phyloP scores from a whole-genome alignment of 805 yeast species.

The Saturnispora saitoi region DNA sequence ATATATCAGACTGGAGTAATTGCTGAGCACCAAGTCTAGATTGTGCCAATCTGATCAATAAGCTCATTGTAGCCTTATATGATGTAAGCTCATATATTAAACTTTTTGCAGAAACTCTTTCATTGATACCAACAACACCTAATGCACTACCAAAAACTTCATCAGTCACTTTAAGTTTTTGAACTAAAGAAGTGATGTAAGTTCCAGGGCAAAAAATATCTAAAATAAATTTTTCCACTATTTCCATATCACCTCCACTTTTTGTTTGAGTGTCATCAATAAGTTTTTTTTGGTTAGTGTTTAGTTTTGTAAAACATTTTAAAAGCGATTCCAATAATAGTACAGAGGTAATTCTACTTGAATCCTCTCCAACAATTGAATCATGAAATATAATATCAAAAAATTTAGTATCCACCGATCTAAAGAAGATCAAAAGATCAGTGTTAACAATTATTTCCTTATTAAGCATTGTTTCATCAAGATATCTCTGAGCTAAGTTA shows the following conservation, averaged over 20 bases:
- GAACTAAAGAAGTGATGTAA: constrained; percentile 53
- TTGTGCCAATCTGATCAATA: constrained; percentile 68
- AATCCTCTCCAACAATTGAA: constrained; percentile 70
- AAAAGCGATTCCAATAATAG: constrained; percentile 50
- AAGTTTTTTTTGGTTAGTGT: not conserved
- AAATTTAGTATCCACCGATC: constrained; percentile 50
- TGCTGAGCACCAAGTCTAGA: constrained; percentile 70
- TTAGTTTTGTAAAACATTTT: constrained; percentile 35
- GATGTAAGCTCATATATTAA: constrained; percentile 69
- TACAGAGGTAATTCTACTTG: constrained; percentile 65
- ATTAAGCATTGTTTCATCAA: constrained; percentile 41
- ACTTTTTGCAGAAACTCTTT: constrained; percentile 38
- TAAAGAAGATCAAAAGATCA: constrained; percentile 46
- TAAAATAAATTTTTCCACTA: constrained; percentile 47
- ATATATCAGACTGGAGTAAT: constrained; percentile 64
- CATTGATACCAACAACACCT: constrained; percentile 8
- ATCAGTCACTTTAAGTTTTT: constrained; percentile 63
- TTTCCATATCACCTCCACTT: constrained; percentile 36
- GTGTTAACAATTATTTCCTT: constrained; percentile 30
- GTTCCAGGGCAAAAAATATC: constrained; percentile 58
- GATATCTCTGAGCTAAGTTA: constrained; percentile 57
- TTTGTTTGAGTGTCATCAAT: not conserved
- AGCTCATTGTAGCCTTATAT: constrained; percentile 60
- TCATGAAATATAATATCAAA: constrained; percentile 66
- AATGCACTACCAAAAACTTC: constrained; percentile 40